These are phyloP conservation scores for Aspergillus haitiensis DNA, from an alignment of 495 filamentous ascomycete genomes.

Conservation along the genomic window DNA sequence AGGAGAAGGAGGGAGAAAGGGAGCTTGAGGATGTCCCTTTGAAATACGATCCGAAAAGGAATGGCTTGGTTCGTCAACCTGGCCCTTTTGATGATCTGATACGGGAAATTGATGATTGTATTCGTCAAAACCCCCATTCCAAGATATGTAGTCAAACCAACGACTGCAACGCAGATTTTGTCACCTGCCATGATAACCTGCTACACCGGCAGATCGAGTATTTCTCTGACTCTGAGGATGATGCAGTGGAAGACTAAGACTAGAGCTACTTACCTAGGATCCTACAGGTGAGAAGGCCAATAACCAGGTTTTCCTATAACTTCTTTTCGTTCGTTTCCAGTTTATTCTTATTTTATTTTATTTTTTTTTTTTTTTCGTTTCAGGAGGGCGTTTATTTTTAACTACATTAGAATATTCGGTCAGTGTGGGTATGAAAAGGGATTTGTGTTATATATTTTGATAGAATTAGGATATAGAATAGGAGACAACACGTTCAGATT, in stretches of 20 bases:
- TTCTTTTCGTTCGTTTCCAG: neutral
- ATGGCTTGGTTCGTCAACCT: too few relatives aligned
- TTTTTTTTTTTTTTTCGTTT: neutral
- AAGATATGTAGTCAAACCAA: too few relatives aligned
- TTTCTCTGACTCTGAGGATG: conserved; percentile 2
- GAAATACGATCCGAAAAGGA: too few relatives aligned
- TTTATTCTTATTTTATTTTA: neutral
- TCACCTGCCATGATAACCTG: neutral
- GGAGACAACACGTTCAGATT: neutral
- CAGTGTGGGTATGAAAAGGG: too few relatives aligned
- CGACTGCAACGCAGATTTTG: too few relatives aligned
- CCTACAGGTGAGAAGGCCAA: too few relatives aligned
- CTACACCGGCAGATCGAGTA: neutral
- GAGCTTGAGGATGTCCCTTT: too few relatives aligned
- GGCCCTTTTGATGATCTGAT: too few relatives aligned
- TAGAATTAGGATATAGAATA: neutral
- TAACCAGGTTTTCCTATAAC: too few relatives aligned
- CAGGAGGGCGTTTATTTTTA: neutral
- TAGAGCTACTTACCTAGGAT: neutral
- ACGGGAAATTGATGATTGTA: too few relatives aligned
- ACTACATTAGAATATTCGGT: too few relatives aligned
- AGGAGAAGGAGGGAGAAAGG: too few relatives aligned
- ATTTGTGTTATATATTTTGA: neutral
- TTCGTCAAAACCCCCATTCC: neutral
- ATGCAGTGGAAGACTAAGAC: neutral